These are phyloP conservation scores for Platanus orientalis DNA, from an alignment of 164 flowering plant genomes.

Conservation along the genomic window DNA sequence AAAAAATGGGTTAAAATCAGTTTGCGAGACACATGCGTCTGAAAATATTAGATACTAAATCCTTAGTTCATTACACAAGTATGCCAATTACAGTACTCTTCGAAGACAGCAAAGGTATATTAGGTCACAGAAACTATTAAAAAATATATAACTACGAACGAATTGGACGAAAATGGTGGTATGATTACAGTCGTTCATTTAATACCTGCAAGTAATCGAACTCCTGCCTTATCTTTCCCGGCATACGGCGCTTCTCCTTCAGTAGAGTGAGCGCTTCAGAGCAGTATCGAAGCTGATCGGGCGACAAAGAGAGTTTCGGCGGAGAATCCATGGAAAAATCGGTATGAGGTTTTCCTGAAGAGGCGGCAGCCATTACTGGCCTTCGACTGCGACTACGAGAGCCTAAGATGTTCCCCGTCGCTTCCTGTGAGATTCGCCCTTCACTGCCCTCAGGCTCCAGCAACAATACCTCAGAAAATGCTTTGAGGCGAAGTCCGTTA, in stretches of 20 bases:
- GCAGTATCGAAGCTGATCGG: slow-evolving; percentile 51
- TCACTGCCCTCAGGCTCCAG: too few species aligned
- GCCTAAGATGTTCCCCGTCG: slow-evolving; percentile 28
- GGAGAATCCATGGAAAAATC: slow-evolving; percentile 33
- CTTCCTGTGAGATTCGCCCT: too few species aligned
- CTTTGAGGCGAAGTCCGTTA: too few species aligned
- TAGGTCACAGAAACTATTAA: not conserved
- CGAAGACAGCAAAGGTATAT: not conserved
- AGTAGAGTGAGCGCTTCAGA: slow-evolving; percentile 45
- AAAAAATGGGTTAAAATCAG: too few species aligned
- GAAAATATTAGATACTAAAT: not conserved
- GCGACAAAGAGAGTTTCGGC: slow-evolving; percentile 28
- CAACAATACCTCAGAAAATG: too few species aligned
- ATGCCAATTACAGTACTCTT: not conserved
- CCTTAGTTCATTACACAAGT: not conserved
- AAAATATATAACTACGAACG: not conserved
- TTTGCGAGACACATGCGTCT: not conserved
- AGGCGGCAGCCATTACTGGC: slow-evolving; percentile 34
- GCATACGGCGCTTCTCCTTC: slow-evolving; percentile 35
- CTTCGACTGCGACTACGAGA: slow-evolving; percentile 22
- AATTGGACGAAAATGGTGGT: not conserved
- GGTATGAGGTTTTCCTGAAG: slow-evolving; percentile 13
- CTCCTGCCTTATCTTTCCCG: slow-evolving; percentile 37
- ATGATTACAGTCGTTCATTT: too few species aligned
- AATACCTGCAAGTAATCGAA: slow-evolving; percentile 51